Evolutionary conservation across 805 yeast genomes (phyloP).

Genomic region (Zygoascus biomembranicola): DNA sequence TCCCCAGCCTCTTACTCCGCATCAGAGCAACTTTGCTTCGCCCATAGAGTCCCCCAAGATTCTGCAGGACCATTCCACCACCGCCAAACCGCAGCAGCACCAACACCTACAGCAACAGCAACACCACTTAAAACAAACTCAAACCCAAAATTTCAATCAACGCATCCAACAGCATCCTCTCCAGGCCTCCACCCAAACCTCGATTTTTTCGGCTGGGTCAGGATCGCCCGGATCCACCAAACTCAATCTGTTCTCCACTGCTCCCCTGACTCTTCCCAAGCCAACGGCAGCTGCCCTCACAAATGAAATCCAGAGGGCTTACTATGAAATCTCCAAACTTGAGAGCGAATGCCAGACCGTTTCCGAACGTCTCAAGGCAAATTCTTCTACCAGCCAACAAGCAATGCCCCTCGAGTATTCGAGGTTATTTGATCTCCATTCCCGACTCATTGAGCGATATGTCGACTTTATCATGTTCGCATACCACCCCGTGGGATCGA

Average conservation of each 20-base stretch:
- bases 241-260: not conserved
- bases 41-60: not conserved
- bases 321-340: slow-evolving; percentile 16
- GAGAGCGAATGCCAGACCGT: slow-evolving; percentile 11
- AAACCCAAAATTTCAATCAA: not conserved
- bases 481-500: slow-evolving; percentile 17
- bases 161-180: not conserved
- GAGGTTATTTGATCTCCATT: slow-evolving; percentile 8
- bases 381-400: not conserved
- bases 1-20: not conserved
- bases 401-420: not conserved
- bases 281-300: slow-evolving; percentile 10
- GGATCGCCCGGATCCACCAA: not conserved
- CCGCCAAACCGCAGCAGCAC: not conserved
- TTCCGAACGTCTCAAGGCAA: not conserved
- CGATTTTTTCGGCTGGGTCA: not conserved
- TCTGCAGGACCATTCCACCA: not conserved
- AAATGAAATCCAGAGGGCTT: slow-evolving; percentile 15
- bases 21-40: not conserved
- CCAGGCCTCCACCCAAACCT: not conserved
- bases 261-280: slow-evolving; percentile 1
- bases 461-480: slow-evolving; percentile 20
- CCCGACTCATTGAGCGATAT: slow-evolving; percentile 15
- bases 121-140: not conserved
- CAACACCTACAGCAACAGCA: too few species aligned